Evolutionary conservation across 495 filamentous ascomycete genomes (phyloP), one percentile per base, ranked within the genome.

Genomic region (Aspergillus coremiiformis): DNA sequence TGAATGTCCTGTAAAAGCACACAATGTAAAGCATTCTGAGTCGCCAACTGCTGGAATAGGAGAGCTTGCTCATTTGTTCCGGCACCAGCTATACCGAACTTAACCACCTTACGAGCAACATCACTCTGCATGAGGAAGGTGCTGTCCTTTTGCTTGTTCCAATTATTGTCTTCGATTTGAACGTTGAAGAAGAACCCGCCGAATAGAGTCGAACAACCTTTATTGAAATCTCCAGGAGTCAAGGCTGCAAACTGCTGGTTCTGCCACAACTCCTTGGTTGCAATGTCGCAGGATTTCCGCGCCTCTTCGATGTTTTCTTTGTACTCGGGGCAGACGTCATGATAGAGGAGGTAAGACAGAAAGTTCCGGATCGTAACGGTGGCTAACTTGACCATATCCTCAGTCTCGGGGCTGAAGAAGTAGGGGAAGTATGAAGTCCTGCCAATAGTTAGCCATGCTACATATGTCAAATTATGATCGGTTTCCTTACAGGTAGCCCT

Each of bases 281-380:
- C 89, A 21, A 74, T 57, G 22, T 85, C 78, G 58, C 90, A 96
- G 35, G 90, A 63, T 3, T 58, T 63, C 20, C 84, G 74, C 2
- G 90, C 91, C 2, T 72, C 74, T 23, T 79, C 65, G 45, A 97
- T 76, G 54, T 87, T 78, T 0, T 76, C 72, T 0, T 59, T 70
- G 63, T 90, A 84, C 57, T 98, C 93, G 3, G 86, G 85, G 55
- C 89, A 94, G 12, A 95, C 93, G 30, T 86, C 75, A 59, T 96
- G 92, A 50, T 78, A 78, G 11, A 90, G 72, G 8, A 96, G 75
- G 58, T 96, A 98, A 56, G 89, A 90, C 51, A 95, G 78, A 66
- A 96, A 96, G 66, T 93, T 95, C 45, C 78, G 78, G 42, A 96
- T 73, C 4, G 93, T 80, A 14, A 73, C 69, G 12, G 79, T 77